phyloP scores from a whole-genome alignment of 202 grass and related monocot genomes.

The Panicum hallii region DNA sequence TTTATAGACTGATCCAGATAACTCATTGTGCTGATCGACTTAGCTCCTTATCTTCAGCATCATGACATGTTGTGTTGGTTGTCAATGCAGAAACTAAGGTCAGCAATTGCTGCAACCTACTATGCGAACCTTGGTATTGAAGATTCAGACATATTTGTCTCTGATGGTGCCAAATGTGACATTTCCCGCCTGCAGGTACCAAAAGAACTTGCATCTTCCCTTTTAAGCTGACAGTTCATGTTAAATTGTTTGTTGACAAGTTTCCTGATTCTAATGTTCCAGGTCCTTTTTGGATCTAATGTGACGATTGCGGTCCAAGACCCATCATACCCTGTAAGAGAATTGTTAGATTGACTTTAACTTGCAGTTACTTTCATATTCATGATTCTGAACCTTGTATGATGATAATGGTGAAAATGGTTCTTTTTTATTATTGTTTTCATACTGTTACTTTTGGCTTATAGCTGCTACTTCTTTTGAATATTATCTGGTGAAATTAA shows the following conservation, averaged over 20 bases:
- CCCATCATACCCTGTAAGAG: conserved; percentile 91
- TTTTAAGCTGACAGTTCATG: not conserved
- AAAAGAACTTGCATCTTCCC: not conserved
- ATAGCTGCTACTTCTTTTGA: not conserved
- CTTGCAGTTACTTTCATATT: not conserved
- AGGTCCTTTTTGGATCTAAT: conserved; percentile 92
- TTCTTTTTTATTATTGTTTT: not conserved
- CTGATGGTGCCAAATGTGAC: conserved; percentile 99
- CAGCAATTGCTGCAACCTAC: conserved; percentile 79
- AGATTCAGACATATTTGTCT: conserved; percentile 95
- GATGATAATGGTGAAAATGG: conserved; percentile 6
- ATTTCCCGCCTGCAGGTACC: conserved; percentile 95
- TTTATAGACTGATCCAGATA: not conserved
- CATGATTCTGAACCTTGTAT: not conserved
- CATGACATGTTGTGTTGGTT: conserved; percentile 25
- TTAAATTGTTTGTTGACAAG: conserved; percentile 21
- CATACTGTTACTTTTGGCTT: not conserved
- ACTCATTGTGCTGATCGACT: not conserved
- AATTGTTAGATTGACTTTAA: conserved; percentile 23
- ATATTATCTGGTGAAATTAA: conserved; percentile 4
- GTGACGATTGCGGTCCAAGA: conserved; percentile 90
- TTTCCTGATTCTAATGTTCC: conserved; percentile 37
- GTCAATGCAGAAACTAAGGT: conserved; percentile 77
- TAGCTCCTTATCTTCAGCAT: not conserved
- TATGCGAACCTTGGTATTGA: conserved; percentile 86